These are phyloP conservation scores for Boletus edulis DNA, from an alignment of 768 basidiomycete genomes.

Conservation along the genomic window DNA sequence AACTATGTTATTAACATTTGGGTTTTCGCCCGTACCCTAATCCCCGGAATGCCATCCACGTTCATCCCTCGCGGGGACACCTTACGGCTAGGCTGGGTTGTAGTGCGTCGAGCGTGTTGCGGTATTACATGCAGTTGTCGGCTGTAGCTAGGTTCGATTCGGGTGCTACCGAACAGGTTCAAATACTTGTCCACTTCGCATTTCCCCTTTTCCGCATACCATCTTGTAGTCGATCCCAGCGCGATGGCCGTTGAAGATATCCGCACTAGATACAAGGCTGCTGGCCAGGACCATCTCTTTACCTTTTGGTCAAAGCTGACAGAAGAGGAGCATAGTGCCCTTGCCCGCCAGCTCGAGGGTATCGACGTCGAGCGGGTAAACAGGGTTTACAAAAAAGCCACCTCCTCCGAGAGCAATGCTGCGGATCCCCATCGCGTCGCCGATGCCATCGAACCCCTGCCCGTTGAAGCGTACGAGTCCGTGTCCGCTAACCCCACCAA, in stretches of 20 bases:
- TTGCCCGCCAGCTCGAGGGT: constrained; percentile 68
- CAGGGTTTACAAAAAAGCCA: constrained; percentile 76
- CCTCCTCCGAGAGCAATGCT: constrained; percentile 58
- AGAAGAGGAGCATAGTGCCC: constrained; percentile 55
- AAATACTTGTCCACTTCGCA: constrained; percentile 8
- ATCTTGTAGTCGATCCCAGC: not conserved
- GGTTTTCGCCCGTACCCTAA: no score
- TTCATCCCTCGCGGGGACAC: no score
- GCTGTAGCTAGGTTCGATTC: constrained; percentile 1
- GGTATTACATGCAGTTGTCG: constrained; percentile 5
- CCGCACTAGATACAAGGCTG: constrained; percentile 65
- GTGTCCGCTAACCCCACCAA: constrained; percentile 51
- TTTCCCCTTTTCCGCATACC: not conserved
- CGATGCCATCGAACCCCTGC: constrained; percentile 77
- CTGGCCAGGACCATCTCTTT: constrained; percentile 88
- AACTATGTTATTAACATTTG: no score
- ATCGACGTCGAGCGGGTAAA: constrained; percentile 93
- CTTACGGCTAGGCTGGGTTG: not conserved
- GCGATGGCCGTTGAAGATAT: constrained; percentile 56
- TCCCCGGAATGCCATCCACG: no score
- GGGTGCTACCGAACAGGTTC: constrained; percentile 21
- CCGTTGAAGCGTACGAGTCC: constrained; percentile 69
- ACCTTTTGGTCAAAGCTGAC: constrained; percentile 79
- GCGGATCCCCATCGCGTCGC: constrained; percentile 35
- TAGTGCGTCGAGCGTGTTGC: not conserved